Conservation (phyloP, 1,284 basidiomycete genomes). For the Ustilago sp. region DNA sequence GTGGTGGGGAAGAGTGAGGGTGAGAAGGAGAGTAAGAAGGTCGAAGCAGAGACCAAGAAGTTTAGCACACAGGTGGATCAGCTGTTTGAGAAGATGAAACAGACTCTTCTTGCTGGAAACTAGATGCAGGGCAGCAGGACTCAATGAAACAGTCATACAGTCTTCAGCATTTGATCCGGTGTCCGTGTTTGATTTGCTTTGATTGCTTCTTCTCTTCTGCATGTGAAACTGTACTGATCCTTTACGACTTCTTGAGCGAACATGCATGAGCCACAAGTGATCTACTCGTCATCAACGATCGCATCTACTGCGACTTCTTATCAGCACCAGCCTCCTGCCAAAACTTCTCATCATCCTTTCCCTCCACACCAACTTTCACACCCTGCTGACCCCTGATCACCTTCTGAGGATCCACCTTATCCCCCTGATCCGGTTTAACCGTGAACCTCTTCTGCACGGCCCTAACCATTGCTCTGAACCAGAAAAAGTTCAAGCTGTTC, state of each 20-base stretch:
- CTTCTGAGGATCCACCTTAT: slow-evolving; percentile 44
- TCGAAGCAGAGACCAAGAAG: slow-evolving; percentile 62
- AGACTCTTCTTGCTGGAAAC: slow-evolving; percentile 34
- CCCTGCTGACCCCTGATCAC: slow-evolving; percentile 51
- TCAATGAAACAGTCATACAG: not conserved
- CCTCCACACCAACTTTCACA: slow-evolving; percentile 49
- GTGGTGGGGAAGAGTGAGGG: slow-evolving; percentile 61
- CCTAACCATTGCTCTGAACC: slow-evolving; percentile 70
- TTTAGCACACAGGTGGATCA: slow-evolving; percentile 50
- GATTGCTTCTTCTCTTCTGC: not conserved
- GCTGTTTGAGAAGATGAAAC: slow-evolving; percentile 60
- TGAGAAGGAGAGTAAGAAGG: slow-evolving; percentile 54
- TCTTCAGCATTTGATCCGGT: not conserved
- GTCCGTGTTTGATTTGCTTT: not conserved
- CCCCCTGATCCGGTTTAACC: slow-evolving; percentile 29
- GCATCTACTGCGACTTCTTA: slow-evolving; percentile 36
- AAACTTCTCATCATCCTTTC: slow-evolving; percentile 55
- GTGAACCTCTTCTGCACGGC: slow-evolving; percentile 69
- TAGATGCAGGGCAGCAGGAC: not conserved
- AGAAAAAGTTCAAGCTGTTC: slow-evolving; percentile 69
- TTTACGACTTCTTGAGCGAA: not conserved
- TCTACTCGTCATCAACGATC: not conserved
- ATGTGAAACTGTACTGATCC: not conserved
- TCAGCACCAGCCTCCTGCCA: slow-evolving; percentile 52
- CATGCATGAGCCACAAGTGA: not conserved